A percentile compares a stretch with the other conserved stretches of the same genome.
Evolutionary conservation across 2,329 filamentous ascomycete species (phyloP).

Genomic region (Pseudopithomyces maydicus): DNA sequence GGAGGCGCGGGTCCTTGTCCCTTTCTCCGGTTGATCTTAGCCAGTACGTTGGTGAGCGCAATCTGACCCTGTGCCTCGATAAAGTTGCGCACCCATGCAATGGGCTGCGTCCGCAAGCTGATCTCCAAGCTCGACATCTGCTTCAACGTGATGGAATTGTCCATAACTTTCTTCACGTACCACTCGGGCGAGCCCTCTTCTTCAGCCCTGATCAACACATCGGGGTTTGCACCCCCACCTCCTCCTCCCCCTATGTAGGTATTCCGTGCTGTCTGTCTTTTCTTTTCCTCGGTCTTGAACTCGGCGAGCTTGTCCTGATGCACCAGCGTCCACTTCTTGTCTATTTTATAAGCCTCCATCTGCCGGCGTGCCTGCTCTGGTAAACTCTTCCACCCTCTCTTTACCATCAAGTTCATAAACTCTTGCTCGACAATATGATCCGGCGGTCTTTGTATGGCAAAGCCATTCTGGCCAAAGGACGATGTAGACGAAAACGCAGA

Average conservation of each 20-base stretch:
- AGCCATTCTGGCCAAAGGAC: conserved; percentile 59
- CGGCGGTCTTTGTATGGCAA: conserved; percentile 71
- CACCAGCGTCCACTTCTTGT: conserved; percentile 97
- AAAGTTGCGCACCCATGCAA: conserved; percentile 94
- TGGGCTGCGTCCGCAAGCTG: conserved; percentile 92
- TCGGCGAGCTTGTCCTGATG: conserved; percentile 94
- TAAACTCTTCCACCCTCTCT: conserved; percentile 95
- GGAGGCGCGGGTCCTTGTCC: conserved; percentile 72
- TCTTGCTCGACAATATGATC: conserved; percentile 86
- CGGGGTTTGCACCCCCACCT: conserved; percentile 59
- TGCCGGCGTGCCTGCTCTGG: conserved; percentile 92
- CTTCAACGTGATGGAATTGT: conserved; percentile 90
- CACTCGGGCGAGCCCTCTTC: conserved; percentile 97
- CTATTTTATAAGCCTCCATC: conserved; percentile 92
- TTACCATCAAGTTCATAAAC: conserved; percentile 94
- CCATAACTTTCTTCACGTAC: conserved; percentile 97
- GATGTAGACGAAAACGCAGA: conserved; percentile 55
- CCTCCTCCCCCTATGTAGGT: conserved; percentile 57
- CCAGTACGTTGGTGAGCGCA: conserved; percentile 88
- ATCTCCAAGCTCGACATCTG: conserved; percentile 92
- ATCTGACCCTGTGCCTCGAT: conserved; percentile 98
- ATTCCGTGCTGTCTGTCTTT: conserved; percentile 73
- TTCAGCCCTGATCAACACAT: conserved; percentile 76
- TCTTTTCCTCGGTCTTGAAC: conserved; percentile 92
- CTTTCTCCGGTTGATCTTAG: conserved; percentile 90